Conservation (phyloP, 352 stramenopile genomes). For the Phytophthora cajani region DNA sequence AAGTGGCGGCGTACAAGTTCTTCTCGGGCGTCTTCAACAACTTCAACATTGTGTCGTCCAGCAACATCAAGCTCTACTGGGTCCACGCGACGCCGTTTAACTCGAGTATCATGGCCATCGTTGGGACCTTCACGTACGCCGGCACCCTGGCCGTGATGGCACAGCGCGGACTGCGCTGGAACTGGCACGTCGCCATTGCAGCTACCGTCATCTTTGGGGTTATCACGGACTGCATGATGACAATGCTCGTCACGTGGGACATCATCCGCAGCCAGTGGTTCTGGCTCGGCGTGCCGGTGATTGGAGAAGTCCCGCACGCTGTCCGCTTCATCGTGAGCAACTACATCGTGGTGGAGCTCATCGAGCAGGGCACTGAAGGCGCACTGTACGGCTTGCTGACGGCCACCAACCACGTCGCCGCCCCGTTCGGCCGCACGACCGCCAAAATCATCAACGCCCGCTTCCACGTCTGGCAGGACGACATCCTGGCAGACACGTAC, state of each 20-base stretch:
- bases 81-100: constrained; percentile 69
- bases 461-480: constrained; percentile 60
- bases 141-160: constrained; percentile 52
- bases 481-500: constrained; percentile 54
- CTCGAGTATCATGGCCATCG: constrained; percentile 58
- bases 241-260: constrained; percentile 60
- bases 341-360: constrained; percentile 68
- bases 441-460: constrained; percentile 63
- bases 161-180: constrained; percentile 58
- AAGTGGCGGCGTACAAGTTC: constrained; percentile 71
- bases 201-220: constrained; percentile 52
- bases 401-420: constrained; percentile 53
- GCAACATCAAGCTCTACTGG: constrained; percentile 64
- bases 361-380: constrained; percentile 57
- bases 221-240: constrained; percentile 54
- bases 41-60: constrained; percentile 65
- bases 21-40: constrained; percentile 67
- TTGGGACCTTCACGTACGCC: constrained; percentile 57
- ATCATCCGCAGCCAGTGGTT: constrained; percentile 68
- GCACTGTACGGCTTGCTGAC: constrained; percentile 63
- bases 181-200: constrained; percentile 57
- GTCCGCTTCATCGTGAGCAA: constrained; percentile 65
- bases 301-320: constrained; percentile 58
- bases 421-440: constrained; percentile 52
- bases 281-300: constrained; percentile 61